phyloP scores from a whole-genome alignment of 352 stramenopile genomes.

The Globisporangium viniferum region DNA sequence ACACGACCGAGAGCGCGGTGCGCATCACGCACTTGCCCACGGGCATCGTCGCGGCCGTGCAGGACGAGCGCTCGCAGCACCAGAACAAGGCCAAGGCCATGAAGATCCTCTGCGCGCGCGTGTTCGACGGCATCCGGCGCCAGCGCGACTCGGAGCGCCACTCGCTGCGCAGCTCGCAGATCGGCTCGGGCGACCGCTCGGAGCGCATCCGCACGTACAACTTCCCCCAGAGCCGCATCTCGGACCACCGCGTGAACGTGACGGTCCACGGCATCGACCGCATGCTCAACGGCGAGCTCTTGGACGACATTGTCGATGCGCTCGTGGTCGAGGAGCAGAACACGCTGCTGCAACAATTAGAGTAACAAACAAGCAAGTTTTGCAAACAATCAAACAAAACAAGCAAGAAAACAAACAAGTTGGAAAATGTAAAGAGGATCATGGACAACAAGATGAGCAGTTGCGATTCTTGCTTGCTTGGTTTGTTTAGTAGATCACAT shows the following conservation, averaged over 20 bases:
- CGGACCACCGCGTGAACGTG: constrained; percentile 93
- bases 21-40: constrained; percentile 97
- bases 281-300: constrained; percentile 84
- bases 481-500: not conserved
- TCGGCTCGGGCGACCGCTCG: constrained; percentile 93
- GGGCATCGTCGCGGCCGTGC: constrained; percentile 83
- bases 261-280: constrained; percentile 87
- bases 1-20: constrained; percentile 98
- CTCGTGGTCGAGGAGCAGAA: constrained; percentile 82
- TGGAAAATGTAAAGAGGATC: not conserved
- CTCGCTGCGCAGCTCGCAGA: constrained; percentile 77
- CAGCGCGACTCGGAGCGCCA: constrained; percentile 55
- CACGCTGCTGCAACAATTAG: constrained; percentile 63
- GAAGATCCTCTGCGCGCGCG: constrained; percentile 93
- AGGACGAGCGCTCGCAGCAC: constrained; percentile 96
- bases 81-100: constrained; percentile 99
- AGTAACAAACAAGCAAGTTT: constrained; percentile 21
- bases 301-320: constrained; percentile 90
- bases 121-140: constrained; percentile 93
- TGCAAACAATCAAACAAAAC: not conserved
- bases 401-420: not conserved
- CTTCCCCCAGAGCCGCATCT: constrained; percentile 95
- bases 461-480: not conserved
- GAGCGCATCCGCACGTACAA: constrained; percentile 99
- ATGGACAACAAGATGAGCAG: not conserved